phyloP scores from a whole-genome alignment of 2,329 filamentous ascomycete species.

The Lasiodiplodia theobromae region DNA sequence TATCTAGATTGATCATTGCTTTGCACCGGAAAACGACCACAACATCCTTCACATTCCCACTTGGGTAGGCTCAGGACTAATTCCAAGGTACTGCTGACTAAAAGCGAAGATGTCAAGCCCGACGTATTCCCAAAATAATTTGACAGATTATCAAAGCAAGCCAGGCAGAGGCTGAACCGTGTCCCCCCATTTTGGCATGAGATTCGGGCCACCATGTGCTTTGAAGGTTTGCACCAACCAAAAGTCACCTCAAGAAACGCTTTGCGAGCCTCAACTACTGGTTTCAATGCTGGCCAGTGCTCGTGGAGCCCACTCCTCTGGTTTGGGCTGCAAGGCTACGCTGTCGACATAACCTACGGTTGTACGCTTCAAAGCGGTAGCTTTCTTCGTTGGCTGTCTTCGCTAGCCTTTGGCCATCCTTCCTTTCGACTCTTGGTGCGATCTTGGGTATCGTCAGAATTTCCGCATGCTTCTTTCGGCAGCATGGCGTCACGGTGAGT shows the following conservation, averaged over 20 bases:
- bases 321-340: not conserved
- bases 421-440: not conserved
- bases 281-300: not conserved
- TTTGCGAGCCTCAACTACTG: not conserved
- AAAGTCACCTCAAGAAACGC: not conserved
- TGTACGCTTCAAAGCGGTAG: not conserved
- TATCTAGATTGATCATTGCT: constrained; percentile 27
- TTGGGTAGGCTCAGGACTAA: not conserved
- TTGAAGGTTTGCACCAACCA: not conserved
- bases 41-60: not conserved
- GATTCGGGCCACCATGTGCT: too few relatives aligned
- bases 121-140: not conserved
- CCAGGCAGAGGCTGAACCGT: not conserved
- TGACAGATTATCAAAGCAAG: not conserved
- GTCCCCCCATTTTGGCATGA: not conserved
- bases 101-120: not conserved
- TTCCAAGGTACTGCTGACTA: not conserved
- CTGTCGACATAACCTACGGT: not conserved
- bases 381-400: too few relatives aligned
- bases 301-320: not conserved
- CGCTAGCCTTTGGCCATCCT: not conserved
- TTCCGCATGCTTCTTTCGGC: not conserved
- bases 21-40: not conserved
- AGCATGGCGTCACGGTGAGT: not conserved
- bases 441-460: not conserved